phyloP scores from a whole-genome alignment of 208 protist species.

The Wallacemonas sp. region DNA sequence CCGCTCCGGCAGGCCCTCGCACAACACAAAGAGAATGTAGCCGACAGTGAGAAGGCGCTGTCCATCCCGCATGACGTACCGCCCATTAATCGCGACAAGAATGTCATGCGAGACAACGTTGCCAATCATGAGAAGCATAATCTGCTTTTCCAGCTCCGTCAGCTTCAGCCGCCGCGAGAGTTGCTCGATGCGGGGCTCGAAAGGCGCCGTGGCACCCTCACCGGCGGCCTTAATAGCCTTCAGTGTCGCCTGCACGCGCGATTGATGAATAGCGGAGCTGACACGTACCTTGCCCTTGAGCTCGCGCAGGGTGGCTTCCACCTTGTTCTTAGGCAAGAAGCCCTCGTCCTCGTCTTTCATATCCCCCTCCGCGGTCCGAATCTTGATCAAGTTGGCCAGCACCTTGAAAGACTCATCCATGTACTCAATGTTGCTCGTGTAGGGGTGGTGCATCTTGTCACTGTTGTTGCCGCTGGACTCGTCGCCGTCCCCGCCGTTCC shows the following conservation, averaged over 20 bases:
- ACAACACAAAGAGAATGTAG: conserved; percentile 91
- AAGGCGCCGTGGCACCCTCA: conserved; percentile 19
- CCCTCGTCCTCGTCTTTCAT: conserved; percentile 91
- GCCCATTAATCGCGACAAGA: conserved; percentile 85
- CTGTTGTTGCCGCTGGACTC: conserved; percentile 2
- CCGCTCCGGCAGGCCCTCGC: conserved; percentile 82
- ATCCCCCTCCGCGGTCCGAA: conserved; percentile 84
- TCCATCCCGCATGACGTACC: conserved; percentile 86
- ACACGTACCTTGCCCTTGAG: conserved; percentile 82
- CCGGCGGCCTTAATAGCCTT: neutral
- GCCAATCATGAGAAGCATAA: conserved; percentile 85
- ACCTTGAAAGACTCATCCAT: conserved; percentile 91
- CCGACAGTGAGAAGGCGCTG: conserved; percentile 83
- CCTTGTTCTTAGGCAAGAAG: conserved; percentile 71
- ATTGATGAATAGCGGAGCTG: conserved; percentile 48
- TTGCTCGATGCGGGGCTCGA: conserved; percentile 87
- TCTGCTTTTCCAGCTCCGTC: conserved; percentile 88
- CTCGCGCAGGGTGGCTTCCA: conserved; percentile 83
- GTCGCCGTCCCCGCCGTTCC: neutral
- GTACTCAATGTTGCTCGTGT: conserved; percentile 89
- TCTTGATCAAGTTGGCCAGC: conserved; percentile 78
- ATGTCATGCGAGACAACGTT: conserved; percentile 90
- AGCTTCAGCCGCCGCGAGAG: conserved; percentile 69
- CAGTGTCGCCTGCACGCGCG: conserved; percentile 72
- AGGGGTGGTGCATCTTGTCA: conserved; percentile 37